Percentiles rank a stretch among this genome's conserved stretches.
Evolutionary conservation across 306 rosid genomes (phyloP).

Genomic region (Cicer arietinum): DNA sequence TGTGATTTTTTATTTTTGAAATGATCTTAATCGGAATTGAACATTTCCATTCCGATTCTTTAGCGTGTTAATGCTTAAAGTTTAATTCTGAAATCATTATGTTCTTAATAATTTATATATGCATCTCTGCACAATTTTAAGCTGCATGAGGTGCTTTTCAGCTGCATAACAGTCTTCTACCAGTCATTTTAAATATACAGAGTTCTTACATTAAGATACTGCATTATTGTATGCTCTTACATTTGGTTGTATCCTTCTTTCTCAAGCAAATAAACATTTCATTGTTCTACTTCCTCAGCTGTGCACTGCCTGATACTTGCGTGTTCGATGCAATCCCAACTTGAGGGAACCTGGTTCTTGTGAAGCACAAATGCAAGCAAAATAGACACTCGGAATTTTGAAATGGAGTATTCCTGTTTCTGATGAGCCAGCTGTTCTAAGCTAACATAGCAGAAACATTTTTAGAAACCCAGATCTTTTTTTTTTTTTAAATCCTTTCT

Average conservation of each 20-base stretch:
- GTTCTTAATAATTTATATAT: neutral
- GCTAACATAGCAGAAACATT: too few species aligned
- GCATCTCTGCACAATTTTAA: conserved; percentile 15
- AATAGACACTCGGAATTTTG: conserved; percentile 2
- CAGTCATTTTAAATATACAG: neutral
- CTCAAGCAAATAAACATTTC: conserved; percentile 17
- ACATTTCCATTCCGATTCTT: conserved; percentile 23
- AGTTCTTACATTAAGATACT: neutral
- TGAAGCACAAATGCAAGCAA: conserved; percentile 25
- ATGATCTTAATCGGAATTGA: neutral
- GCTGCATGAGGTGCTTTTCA: conserved; percentile 11
- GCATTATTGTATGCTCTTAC: conserved; percentile 8
- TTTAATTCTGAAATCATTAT: conserved; percentile 1
- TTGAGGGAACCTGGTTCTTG: neutral
- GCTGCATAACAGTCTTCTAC: conserved; percentile 7
- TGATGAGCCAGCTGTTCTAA: too few species aligned
- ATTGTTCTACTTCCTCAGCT: neutral
- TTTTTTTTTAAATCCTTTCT: too few species aligned
- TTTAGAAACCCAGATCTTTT: too few species aligned
- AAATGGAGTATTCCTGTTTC: neutral
- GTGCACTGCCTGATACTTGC: too few species aligned
- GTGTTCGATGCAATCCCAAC: neutral
- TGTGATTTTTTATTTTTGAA: neutral
- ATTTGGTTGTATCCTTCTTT: neutral
- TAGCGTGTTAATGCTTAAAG: neutral